Evolutionary conservation across 768 basidiomycete genomes (phyloP), one percentile per base, ranked within the genome.

Genomic region (Rhodotorula graminis): DNA sequence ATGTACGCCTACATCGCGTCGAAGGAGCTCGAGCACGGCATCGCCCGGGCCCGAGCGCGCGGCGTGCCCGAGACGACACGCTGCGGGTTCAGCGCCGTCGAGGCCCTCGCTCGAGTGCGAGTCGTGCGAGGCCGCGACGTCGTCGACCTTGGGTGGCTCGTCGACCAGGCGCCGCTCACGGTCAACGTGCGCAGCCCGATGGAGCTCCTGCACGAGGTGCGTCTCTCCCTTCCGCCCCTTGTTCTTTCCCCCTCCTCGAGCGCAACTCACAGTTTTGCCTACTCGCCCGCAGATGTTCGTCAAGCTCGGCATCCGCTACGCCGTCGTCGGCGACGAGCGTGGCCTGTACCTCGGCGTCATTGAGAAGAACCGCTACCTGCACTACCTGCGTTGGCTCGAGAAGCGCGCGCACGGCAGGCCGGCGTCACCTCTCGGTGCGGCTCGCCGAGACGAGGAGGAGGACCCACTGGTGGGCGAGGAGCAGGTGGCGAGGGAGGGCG

Each of bases 11-110:
- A 94, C 80, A 89, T 98, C 70, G 92, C 93, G 0, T 86, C 88
- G 42, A 94, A 89, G 77, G 96, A 99, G 81, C 86, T 99, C 23
- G 93, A 96, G 78, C 93, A 98, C 81, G 93, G 71, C 90, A 92
- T 80, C 65, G 88, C 84, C 7, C 57, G 37, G 29, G 61, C 69
- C n/a, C 16, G 47, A 11, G 25, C 68, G 19, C 60, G 50, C 3
- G 75, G 65, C 25, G 49, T 66, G 10, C 18, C 42, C 1, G 60
- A 61, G 46, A 25, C n/a, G 8, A 49, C 67, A 44, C 27, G 64
- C 11, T 47, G 69, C 33, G 62, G 52, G 47, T 69, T 69, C 69
- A 16, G 31, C 4, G 55, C 61, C 7, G 65, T 68, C 27, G 37
- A 44, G 37, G 29, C 90, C 85, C 68, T 85, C 92, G n/a, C 87